Percentiles rank a stretch among this genome's conserved stretches.
phyloP scores from a whole-genome alignment of 495 filamentous ascomycete genomes.

The Opeltia flavorubescens region DNA sequence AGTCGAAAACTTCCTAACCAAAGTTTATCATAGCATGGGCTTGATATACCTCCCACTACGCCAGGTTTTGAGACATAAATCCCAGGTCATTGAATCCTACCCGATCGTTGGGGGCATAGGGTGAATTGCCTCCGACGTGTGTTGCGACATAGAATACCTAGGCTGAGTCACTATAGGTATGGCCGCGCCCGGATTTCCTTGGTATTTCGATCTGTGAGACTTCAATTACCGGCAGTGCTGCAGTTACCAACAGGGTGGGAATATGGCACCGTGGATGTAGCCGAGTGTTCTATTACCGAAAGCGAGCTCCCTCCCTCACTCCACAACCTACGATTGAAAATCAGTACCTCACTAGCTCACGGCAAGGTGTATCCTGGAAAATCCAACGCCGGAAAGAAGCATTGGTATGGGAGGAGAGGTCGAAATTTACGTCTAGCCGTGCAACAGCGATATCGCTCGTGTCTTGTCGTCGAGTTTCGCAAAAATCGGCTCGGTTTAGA shows the following conservation, averaged over 20 bases:
- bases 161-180: constrained; percentile 18
- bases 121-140: background rate
- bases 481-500: constrained; percentile 33
- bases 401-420: constrained; percentile 27
- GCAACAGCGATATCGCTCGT: constrained; percentile 44
- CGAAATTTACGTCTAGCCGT: constrained; percentile 35
- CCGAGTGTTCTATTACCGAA: constrained; percentile 18
- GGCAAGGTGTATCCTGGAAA: constrained; percentile 39
- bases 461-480: constrained; percentile 47
- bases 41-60: constrained; percentile 49
- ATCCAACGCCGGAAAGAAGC: constrained; percentile 11
- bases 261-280: constrained; percentile 49
- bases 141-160: background rate
- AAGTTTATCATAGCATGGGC: constrained; percentile 19
- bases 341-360: constrained; percentile 35
- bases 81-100: constrained; percentile 46
- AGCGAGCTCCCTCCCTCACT: constrained; percentile 29
- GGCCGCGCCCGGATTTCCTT: constrained; percentile 51
- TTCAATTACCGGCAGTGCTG: constrained; percentile 37
- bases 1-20: background rate
- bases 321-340: constrained; percentile 33
- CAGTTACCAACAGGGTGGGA: constrained; percentile 51
- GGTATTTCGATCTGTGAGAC: constrained; percentile 52
- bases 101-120: constrained; percentile 54
- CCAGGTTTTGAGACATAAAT: constrained; percentile 39